Base-by-base conservation (phyloP, 176 grass and related monocot genomes). In the Ananas comosus region DNA sequence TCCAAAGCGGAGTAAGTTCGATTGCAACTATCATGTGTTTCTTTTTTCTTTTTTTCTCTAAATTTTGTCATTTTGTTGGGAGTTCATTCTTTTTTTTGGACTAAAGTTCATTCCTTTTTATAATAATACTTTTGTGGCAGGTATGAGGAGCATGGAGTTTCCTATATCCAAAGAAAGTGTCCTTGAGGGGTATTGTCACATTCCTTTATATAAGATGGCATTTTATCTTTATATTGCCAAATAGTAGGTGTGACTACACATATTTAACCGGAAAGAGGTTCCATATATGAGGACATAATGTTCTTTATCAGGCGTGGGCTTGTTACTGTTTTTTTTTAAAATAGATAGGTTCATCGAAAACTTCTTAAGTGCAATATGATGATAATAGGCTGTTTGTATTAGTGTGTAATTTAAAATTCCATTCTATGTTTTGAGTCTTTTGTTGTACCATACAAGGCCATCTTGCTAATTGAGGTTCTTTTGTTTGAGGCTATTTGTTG, bases 121-220 rank as follows among this genome's bases (percentile, higher is more conserved):
- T 23, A 19, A 14, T 71, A 64, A 51, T 19, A 6, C 48, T 67
- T 80, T 4, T 78, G 64, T 72, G 21, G 33, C 64, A 99, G 94
- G 80, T 99, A 93, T 8, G 94, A 99, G 65, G 94, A 99, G 74
- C 90, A 99, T 73, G 94, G 94, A 47, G 94, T 91, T 78, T 93
- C 94, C 24, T 93, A 99, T 76, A 91, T 99, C 70, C 94, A 99
- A 71, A 88, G 94, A 80, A 99, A 93, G 81, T 99, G 94, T 73
- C 94, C 94, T n/a, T 99, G 69, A 82, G 78, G 66, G 21, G 21
- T 10, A 61, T 22, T 18, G 21, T 61, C 21, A 9, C 1, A 61
- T 61, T 10, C 10, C 16, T 9, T 7, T 0, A 2, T 9, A 10
- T 22, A 18, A 22, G 16, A 61, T 61, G 56, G 21, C 5, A 10